Percentiles rank a stretch among this genome's conserved stretches.
Conservation (phyloP, 1,284 basidiomycete species). For the Bondarzewia mesenterica region DNA sequence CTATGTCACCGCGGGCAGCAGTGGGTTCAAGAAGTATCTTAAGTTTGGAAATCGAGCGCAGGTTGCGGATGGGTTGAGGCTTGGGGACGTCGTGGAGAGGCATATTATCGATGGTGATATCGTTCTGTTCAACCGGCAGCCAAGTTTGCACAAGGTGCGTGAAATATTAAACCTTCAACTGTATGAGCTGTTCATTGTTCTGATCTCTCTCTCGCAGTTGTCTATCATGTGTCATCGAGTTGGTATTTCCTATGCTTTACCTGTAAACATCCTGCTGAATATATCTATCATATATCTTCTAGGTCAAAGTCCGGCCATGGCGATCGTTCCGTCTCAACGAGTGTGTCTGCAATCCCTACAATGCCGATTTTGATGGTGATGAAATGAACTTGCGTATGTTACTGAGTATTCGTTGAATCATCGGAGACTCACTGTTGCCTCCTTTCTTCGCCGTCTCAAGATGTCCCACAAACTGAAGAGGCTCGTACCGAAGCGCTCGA, state of each 20-base stretch:
- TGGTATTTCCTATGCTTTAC: conserved; percentile 6
- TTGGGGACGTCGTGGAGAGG: conserved; percentile 89
- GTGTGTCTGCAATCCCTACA: conserved; percentile 99
- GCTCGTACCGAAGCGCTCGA: conserved; percentile 95
- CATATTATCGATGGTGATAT: conserved; percentile 97
- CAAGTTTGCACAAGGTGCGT: conserved; percentile 86
- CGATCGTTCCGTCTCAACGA: conserved; percentile 97
- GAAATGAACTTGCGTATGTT: conserved; percentile 97
- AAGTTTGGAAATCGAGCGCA: conserved; percentile 72
- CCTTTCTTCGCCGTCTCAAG: conserved; percentile 32
- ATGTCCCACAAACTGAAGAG: conserved; percentile 99
- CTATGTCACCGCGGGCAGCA: conserved; percentile 77
- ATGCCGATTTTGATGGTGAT: conserved; percentile 99
- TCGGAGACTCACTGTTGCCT: not conserved
- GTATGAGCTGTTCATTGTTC: not conserved
- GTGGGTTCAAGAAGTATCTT: conserved; percentile 79
- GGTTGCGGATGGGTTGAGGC: conserved; percentile 70
- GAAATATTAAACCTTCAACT: not conserved
- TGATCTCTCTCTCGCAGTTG: conserved; percentile 51
- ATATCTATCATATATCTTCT: no score
- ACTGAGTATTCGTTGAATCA: not conserved
- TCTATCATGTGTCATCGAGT: conserved; percentile 99
- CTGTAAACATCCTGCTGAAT: not conserved
- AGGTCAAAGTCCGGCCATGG: conserved; percentile 94
- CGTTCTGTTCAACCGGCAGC: conserved; percentile 98